Base-by-base conservation (phyloP, 2,329 filamentous ascomycete species). In the Paracamarosporium sp. region DNA sequence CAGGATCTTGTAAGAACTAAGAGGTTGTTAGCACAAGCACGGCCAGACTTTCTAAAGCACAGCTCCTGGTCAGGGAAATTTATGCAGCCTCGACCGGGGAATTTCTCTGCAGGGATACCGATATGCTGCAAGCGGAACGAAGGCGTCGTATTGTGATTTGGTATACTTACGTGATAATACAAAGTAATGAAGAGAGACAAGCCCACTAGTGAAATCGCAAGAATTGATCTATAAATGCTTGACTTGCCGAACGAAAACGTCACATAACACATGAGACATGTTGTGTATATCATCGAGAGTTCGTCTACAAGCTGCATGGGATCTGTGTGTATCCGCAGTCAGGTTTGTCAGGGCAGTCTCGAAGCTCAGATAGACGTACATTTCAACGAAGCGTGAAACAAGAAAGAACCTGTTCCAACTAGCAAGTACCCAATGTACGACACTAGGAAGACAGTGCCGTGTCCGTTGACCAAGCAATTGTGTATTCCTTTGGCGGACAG, bases 401-500 rank as follows among this genome's bases (percentile, higher is more conserved):
- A 75, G 65, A 89, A 87, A 66, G 84, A 87, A 22, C 87, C 86
- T 8, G 77, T 81, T 12, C 86, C 86, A 22, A 88, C 86, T 33
- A 88, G 65, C 7, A 88, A 76, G 69, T 88, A 89, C 48, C 86
- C 87, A 58, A 83, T 69, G 65, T 87, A 90, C 30, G 84, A 78
- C 56, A 96, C 79, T 48, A 90, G 72, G 77, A 96, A 96, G 57
- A 96, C 89, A 13, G 77, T 79, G 54, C 92, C 90, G 76, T 97
- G 92, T 15, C 83, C 82, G 76, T 96, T 83, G 62, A 82, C 83
- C 36, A 89, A 71, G 74, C 92, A 96, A 74, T 88, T 92, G 53
- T 82, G 79, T 60, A 95, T 86, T 24, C 93, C 93, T 71, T 89
- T 90, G 64, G 86, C 78, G 7, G 92, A 92, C 20, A 96, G 84